Evolutionary conservation across 176 grass and related monocot species (phyloP).

Genomic region (Eragrostis curvula): DNA sequence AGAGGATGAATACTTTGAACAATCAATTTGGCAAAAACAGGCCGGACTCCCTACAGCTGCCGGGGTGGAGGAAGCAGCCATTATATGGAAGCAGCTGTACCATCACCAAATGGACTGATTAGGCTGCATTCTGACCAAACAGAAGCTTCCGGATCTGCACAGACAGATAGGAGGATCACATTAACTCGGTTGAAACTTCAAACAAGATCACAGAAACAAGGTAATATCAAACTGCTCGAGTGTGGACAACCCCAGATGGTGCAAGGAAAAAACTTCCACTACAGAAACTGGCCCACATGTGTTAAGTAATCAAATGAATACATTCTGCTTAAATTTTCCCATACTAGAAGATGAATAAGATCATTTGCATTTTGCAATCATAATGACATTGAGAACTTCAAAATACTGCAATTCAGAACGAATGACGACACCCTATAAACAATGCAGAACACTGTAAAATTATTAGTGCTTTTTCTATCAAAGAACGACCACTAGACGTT

Average conservation of each 20-base stretch:
- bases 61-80: slow-evolving; percentile 22
- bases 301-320: slow-evolving; percentile 18
- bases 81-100: slow-evolving; percentile 51
- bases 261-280: neutral
- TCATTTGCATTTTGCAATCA: neutral
- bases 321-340: neutral
- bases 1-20: slow-evolving; percentile 55
- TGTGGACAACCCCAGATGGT: neutral
- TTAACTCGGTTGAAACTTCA: neutral
- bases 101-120: slow-evolving; percentile 24
- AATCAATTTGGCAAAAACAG: slow-evolving; percentile 59
- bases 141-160: slow-evolving; percentile 78
- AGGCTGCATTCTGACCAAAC: slow-evolving; percentile 55
- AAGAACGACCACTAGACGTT: neutral
- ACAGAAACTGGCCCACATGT: neutral
- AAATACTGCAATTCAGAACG: neutral
- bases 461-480: neutral
- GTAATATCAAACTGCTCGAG: neutral
- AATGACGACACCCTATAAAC: neutral
- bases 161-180: neutral
- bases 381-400: slow-evolving; percentile 11
- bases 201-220: neutral
- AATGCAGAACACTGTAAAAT: neutral
- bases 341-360: neutral
- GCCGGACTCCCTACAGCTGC: slow-evolving; percentile 25